A percentile compares a stretch with the other conserved stretches of the same genome.
Evolutionary conservation across 495 filamentous ascomycete genomes (phyloP).

Genomic region (Tuber aestivum): DNA sequence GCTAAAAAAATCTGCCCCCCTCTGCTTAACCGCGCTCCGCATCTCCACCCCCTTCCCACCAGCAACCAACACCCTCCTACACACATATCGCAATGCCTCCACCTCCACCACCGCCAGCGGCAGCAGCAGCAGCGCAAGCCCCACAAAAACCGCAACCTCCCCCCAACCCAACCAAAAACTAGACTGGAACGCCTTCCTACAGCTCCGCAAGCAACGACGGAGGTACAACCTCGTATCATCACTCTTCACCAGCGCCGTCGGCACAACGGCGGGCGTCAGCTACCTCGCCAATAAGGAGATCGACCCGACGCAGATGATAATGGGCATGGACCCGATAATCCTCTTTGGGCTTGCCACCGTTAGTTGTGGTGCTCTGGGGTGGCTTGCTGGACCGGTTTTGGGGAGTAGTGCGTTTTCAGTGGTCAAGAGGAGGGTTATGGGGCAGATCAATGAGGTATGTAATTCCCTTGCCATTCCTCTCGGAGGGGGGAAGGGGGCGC

Average conservation of each 20-base stretch:
- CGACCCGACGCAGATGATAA: slow-evolving; percentile 63
- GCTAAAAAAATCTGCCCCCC: not conserved
- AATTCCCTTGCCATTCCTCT: not conserved
- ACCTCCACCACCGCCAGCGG: slow-evolving; percentile 31
- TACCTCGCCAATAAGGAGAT: slow-evolving; percentile 60
- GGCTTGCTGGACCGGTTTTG: slow-evolving; percentile 75
- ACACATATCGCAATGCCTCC: slow-evolving; percentile 43
- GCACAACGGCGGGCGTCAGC: slow-evolving; percentile 57
- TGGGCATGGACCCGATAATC: slow-evolving; percentile 79
- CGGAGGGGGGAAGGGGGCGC: not conserved
- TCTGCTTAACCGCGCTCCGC: not conserved
- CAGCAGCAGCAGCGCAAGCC: slow-evolving; percentile 44
- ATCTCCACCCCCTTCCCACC: not conserved
- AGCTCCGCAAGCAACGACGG: slow-evolving; percentile 74
- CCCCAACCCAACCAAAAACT: slow-evolving; percentile 48
- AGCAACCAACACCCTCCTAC: slow-evolving; percentile 24
- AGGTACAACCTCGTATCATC: slow-evolving; percentile 73
- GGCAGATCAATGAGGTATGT: slow-evolving; percentile 62
- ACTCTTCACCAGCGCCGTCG: slow-evolving; percentile 55
- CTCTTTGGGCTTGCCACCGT: slow-evolving; percentile 70
- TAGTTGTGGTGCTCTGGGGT: slow-evolving; percentile 67
- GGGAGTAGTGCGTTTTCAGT: slow-evolving; percentile 70
- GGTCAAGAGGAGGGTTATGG: slow-evolving; percentile 58
- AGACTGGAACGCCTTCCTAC: slow-evolving; percentile 92
- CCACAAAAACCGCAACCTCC: slow-evolving; percentile 37